These are phyloP conservation scores for Candida bentonensis DNA, from an alignment of 805 yeast genomes.

Conservation along the genomic window DNA sequence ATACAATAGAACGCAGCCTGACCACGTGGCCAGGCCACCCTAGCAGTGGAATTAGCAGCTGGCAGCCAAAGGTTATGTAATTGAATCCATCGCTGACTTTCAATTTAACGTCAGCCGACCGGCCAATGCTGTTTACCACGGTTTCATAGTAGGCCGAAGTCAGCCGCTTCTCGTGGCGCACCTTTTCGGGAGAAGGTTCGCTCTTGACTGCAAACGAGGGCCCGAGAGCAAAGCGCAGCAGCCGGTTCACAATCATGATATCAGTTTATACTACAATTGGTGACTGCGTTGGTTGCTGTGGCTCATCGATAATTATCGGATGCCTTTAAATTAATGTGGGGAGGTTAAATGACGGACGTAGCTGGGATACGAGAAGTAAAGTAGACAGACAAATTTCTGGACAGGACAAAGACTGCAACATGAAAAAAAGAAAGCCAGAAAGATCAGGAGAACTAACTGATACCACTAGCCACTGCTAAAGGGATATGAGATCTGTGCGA, in stretches of 20 bases:
- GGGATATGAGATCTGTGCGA: too few species aligned
- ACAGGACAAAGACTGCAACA: too few species aligned
- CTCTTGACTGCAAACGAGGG: conserved; percentile 10
- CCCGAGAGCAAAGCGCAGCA: conserved; percentile 13
- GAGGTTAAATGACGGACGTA: too few species aligned
- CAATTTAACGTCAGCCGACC: background rate
- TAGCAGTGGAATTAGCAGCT: background rate
- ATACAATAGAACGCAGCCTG: background rate
- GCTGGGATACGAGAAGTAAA: too few species aligned
- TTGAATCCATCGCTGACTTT: background rate
- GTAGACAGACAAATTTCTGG: too few species aligned
- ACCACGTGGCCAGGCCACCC: background rate
- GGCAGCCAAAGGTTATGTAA: background rate
- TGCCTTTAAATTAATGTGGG: too few species aligned
- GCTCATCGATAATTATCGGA: background rate
- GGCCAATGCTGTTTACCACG: background rate
- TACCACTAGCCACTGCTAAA: too few species aligned
- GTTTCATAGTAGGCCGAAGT: background rate
- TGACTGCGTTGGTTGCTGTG: background rate
- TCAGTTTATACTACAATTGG: too few species aligned
- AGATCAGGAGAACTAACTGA: too few species aligned
- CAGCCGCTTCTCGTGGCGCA: background rate
- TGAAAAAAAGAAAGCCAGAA: too few species aligned
- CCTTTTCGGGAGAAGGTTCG: background rate
- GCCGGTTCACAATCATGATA: conserved; percentile 12